phyloP scores from a whole-genome alignment of 2,329 filamentous ascomycete species.

The Microsporum canis region DNA sequence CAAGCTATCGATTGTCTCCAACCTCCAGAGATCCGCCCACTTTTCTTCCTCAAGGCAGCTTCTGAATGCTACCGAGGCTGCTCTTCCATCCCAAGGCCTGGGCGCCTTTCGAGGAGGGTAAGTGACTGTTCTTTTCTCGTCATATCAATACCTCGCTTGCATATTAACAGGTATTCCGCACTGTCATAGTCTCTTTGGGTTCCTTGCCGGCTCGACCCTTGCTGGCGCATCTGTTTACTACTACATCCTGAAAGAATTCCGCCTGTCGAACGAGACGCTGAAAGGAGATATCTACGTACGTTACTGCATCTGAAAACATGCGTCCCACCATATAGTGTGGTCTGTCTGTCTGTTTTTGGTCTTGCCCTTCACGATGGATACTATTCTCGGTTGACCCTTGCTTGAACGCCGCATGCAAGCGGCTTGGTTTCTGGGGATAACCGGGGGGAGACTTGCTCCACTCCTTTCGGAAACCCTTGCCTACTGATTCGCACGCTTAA shows the following conservation, averaged over 20 bases:
- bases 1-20: constrained; percentile 1
- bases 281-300: constrained; percentile 93
- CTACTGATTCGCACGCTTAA: not conserved
- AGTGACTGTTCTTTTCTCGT: constrained; percentile 25
- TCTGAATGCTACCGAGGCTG: constrained; percentile 29
- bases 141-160: not conserved
- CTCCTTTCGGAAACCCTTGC: not conserved
- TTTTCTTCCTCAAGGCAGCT: constrained; percentile 28
- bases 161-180: constrained; percentile 5
- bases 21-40: constrained; percentile 12
- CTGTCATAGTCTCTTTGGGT: constrained; percentile 64
- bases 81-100: constrained; percentile 49
- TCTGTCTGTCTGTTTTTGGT: not conserved
- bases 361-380: not conserved
- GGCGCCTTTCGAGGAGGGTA: constrained; percentile 63
- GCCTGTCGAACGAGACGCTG: constrained; percentile 81
- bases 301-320: constrained; percentile 22
- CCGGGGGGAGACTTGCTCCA: not conserved
- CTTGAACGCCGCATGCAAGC: not conserved
- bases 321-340: not conserved
- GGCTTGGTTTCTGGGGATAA: not conserved
- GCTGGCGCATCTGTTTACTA: constrained; percentile 77
- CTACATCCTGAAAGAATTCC: constrained; percentile 89
- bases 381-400: not conserved
- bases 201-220: constrained; percentile 71